Base-by-base conservation (phyloP, 371 early-diverging fungal genomes). In the Mucor irregularis region DNA sequence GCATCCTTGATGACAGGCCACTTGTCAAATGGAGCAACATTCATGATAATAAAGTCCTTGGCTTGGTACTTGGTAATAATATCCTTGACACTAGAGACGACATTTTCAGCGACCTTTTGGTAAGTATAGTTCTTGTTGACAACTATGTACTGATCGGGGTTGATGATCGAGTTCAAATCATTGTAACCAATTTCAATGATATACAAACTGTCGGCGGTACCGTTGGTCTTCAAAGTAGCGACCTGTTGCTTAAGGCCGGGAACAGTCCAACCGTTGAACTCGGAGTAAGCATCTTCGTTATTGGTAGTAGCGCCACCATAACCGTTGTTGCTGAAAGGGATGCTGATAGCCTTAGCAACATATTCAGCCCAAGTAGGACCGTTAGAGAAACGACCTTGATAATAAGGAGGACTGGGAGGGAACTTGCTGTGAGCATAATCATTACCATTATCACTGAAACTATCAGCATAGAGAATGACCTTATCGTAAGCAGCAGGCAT, bases 341-440 rank as follows among this genome's bases (percentile, higher is more conserved):
- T 51, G 43, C 64, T 62, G 1, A 64, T 53, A 4, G 42, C 33
- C 19, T 71, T 53, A 13, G 77, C 67, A 0, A 81, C 52, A 49
- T 83, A 66, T 43, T 84, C 83, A 21, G 73, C 37, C 81, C 82
- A 87, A 26, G 79, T 70, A 28, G 82, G 83, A 16, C 82, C 80
- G 59, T 83, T 84, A 11, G 68, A 58, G 49, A 62, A 79, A 21
- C 83, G 76, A 2, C 83, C 84, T 14, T 71, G 50, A 49, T 58
- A 82, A 66, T 77, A 81, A 2, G 68, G 58, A 35, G 59, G 56
- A 22, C 63, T 56, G 13, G 58, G 56, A 40, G 73, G 66, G 33
- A 64, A 55, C 17, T 61, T 25, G 21, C 54, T 46, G 22, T 53
- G n/a, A 6, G 33, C 43, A 42, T 61, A 64, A 5, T 47, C 61